Conservation (phyloP, 768 basidiomycete genomes). For the Mycena galericulata region DNA sequence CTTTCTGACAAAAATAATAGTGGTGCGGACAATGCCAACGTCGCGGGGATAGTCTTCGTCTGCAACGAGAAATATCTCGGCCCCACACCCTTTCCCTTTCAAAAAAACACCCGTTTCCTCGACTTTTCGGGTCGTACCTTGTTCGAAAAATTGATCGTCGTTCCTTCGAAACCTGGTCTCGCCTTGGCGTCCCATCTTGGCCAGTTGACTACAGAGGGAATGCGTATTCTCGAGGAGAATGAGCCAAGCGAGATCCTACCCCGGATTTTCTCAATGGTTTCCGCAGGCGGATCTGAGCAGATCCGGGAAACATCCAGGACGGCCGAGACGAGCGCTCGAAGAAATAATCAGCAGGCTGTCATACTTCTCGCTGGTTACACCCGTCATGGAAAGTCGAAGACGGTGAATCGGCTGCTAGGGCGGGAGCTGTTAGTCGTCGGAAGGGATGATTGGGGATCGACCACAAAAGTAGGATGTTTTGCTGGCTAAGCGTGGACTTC, state of each 20-base stretch:
- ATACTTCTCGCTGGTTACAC: constrained; percentile 1
- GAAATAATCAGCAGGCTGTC: constrained; percentile 3
- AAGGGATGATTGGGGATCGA: neutral
- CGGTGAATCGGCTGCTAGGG: constrained; percentile 9
- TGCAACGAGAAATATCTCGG: constrained; percentile 6
- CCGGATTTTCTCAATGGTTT: too few relatives aligned
- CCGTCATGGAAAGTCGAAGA: constrained; percentile 9
- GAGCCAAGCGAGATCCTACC: neutral
- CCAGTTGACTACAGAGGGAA: neutral
- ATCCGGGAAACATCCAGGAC: neutral
- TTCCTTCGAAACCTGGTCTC: neutral
- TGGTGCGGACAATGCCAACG: neutral
- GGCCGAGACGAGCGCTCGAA: neutral
- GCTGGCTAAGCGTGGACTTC: neutral
- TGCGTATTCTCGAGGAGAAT: neutral
- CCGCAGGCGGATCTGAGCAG: neutral
- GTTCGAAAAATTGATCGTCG: neutral
- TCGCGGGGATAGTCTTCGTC: constrained; percentile 8
- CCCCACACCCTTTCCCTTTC: neutral
- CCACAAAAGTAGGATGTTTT: constrained; percentile 5
- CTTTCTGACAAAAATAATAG: neutral
- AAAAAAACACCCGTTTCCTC: neutral
- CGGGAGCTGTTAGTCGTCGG: neutral
- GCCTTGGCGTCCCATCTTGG: neutral
- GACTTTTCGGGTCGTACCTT: neutral